phyloP scores from a whole-genome alignment of 345 rosid species.

The Gossypium herbaceum region DNA sequence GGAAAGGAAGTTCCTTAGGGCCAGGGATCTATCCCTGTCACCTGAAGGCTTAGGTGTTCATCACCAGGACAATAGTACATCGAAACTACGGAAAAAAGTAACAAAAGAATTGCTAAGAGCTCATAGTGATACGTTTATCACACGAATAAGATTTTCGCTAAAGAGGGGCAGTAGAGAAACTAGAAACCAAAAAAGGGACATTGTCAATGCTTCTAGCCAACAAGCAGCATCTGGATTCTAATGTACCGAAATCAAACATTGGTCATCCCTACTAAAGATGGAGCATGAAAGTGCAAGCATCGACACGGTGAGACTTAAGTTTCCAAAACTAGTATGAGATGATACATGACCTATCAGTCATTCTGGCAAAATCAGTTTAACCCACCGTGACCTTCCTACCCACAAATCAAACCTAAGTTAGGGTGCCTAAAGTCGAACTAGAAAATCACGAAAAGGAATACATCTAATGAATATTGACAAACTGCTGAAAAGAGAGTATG shows the following conservation, averaged over 20 bases:
- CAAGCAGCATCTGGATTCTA: neutral
- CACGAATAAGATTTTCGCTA: conserved; percentile 8
- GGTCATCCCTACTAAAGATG: neutral
- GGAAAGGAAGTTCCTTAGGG: neutral
- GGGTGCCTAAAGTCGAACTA: neutral
- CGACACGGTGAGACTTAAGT: neutral
- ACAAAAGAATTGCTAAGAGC: neutral
- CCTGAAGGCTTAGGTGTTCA: neutral
- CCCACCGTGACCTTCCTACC: neutral
- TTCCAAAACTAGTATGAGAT: neutral
- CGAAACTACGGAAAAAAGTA: neutral
- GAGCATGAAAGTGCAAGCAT: neutral
- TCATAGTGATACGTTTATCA: neutral
- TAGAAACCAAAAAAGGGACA: neutral
- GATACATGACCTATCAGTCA: neutral
- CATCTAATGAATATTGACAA: neutral
- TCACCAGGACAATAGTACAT: neutral
- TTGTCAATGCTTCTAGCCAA: neutral
- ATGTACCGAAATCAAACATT: neutral
- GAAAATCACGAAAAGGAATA: neutral
- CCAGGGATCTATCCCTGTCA: neutral
- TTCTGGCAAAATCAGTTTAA: neutral
- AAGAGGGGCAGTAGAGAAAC: neutral
- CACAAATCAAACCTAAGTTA: neutral
- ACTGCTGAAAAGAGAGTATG: neutral